These are phyloP conservation scores for Verticillium klebahnii DNA, from an alignment of 2,329 filamentous ascomycete genomes.

Conservation along the genomic window DNA sequence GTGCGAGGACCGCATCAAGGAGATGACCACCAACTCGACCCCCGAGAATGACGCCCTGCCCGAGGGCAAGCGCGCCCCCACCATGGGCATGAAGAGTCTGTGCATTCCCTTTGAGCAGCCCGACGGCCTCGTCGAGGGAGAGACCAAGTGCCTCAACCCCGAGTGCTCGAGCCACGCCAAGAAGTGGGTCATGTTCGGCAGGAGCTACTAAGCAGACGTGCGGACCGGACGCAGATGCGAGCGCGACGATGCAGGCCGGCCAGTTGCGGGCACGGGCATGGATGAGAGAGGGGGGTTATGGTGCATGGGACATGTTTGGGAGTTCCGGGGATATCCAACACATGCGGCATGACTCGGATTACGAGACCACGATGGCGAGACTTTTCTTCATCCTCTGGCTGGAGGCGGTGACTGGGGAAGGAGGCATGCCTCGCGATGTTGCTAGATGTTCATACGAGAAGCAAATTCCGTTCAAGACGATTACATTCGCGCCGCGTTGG, in stretches of 20 bases:
- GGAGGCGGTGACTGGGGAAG: neutral
- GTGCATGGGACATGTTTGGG: neutral
- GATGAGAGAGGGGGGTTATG: neutral
- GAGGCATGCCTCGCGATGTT: neutral
- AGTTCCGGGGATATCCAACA: neutral
- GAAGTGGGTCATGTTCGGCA: slow-evolving; percentile 90
- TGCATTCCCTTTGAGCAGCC: slow-evolving; percentile 83
- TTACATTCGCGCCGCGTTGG: neutral
- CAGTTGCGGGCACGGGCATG: neutral
- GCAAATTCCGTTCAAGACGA: neutral
- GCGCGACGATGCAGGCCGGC: neutral
- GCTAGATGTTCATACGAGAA: neutral
- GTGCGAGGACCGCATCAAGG: slow-evolving; percentile 95
- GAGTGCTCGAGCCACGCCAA: slow-evolving; percentile 73
- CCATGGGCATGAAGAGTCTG: slow-evolving; percentile 64
- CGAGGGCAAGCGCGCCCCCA: slow-evolving; percentile 49
- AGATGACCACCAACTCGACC: slow-evolving; percentile 69
- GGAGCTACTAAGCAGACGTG: slow-evolving; percentile 49
- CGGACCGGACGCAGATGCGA: neutral
- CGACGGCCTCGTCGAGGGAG: slow-evolving; percentile 68
- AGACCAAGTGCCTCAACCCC: slow-evolving; percentile 89
- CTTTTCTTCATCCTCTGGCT: neutral
- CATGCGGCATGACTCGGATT: slow-evolving; percentile 3
- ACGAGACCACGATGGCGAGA: neutral
- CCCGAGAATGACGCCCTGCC: slow-evolving; percentile 36